Conservation (phyloP, 108 stramenopile genomes). For the Asterionellopsis glacialis region DNA sequence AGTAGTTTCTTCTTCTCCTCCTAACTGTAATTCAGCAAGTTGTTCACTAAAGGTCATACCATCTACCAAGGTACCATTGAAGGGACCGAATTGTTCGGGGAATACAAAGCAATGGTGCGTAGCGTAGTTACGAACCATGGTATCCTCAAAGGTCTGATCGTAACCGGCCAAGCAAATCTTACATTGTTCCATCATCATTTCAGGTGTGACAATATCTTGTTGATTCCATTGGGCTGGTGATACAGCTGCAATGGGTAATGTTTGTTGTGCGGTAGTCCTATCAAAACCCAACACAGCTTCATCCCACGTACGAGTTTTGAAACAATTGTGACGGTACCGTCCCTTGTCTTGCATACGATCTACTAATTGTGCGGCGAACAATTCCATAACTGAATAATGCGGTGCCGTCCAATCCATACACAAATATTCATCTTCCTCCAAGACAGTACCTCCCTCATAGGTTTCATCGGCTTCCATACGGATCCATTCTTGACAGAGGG, state of each 20-base stretch:
- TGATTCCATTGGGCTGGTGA: not conserved
- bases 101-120: constrained; percentile 6
- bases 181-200: constrained; percentile 1
- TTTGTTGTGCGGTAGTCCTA: constrained; percentile 4
- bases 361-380: not conserved
- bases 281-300: not conserved
- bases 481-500: constrained; percentile 9
- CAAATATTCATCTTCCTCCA: not conserved
- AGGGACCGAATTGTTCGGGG: not conserved
- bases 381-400: not conserved
- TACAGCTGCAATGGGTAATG: not conserved
- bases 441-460: not conserved
- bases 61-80: not conserved
- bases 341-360: not conserved
- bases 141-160: not conserved
- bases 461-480: not conserved
- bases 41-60: no score
- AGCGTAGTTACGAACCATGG: not conserved
- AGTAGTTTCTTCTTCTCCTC: not conserved
- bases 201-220: not conserved
- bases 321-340: not conserved
- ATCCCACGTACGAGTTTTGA: not conserved
- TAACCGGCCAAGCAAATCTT: not conserved
- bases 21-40: no score
- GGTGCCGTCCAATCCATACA: constrained; percentile 10